These are phyloP conservation scores for Fusarium sp. DNA, from an alignment of 2,329 filamentous ascomycete species.

Conservation along the genomic window DNA sequence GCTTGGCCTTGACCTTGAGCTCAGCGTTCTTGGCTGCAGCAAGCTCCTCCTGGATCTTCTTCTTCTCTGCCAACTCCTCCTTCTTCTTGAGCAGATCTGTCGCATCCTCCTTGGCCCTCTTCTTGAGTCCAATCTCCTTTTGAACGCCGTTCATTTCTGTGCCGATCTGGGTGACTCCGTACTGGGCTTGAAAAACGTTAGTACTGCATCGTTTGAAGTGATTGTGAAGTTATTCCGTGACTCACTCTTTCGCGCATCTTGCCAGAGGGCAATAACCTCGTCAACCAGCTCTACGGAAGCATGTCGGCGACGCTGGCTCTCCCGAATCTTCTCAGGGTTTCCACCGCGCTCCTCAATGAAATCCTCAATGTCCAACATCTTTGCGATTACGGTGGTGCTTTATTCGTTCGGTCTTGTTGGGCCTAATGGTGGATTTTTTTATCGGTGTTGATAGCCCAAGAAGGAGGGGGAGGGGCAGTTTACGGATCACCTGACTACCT, in stretches of 20 bases:
- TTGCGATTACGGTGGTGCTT: conserved; percentile 41
- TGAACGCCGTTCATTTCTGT: conserved; percentile 88
- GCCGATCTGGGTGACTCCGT: conserved; percentile 82
- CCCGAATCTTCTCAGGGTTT: conserved; percentile 89
- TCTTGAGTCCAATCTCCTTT: conserved; percentile 90
- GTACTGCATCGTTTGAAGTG: conserved; percentile 3
- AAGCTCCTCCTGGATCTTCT: conserved; percentile 80
- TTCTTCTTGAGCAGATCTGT: conserved; percentile 84
- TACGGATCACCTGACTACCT: conserved; percentile 44
- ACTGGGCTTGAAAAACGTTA: conserved; percentile 64
- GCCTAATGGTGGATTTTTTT: conserved; percentile 42
- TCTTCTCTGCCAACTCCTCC: conserved; percentile 79
- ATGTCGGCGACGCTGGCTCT: conserved; percentile 86
- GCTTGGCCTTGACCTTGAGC: conserved; percentile 82
- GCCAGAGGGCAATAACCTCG: conserved; percentile 87
- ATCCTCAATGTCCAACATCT: conserved; percentile 81
- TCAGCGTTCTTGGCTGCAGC: conserved; percentile 80
- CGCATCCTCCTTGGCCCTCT: conserved; percentile 93
- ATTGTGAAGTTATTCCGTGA: conserved; percentile 28
- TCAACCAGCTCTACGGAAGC: conserved; percentile 88
- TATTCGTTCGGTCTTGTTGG: conserved; percentile 29
- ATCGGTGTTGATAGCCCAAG: conserved; percentile 38
- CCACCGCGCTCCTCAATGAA: conserved; percentile 90
- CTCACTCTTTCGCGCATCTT: conserved; percentile 80
- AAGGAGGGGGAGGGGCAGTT: conserved; percentile 47